Evolutionary conservation across 1,139 yeast genomes (phyloP), one percentile per base, ranked within the genome.

Genomic region (Blastobotrys indianensis): DNA sequence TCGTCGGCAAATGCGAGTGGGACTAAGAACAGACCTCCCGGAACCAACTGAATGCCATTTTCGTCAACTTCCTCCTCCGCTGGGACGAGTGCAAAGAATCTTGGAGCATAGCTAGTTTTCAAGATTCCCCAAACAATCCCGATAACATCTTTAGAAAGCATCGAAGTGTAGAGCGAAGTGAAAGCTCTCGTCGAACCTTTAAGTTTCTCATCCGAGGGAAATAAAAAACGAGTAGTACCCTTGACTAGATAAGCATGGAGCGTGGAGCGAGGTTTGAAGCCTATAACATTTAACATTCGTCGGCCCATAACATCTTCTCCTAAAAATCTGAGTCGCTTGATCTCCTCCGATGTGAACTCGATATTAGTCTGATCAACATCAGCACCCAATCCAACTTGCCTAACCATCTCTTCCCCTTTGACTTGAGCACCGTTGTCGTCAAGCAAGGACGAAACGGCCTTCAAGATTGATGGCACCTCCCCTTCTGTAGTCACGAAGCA

Each of bases 81-180:
- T 0, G 95, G 86, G 42, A 79, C 70, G 49, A 87, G 57, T 0
- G 82, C 77, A 56, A 74, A 83, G 41, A 85, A 54, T 2, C 69
- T 56, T 0, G 96, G 94, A 42, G 73, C 63, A 0, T 87, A 66
- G 51, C 71, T 72, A 41, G 63, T 67, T 49, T 82, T 74, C 5
- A 73, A 58, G 55, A 81, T 76, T 1, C 95, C 90, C 80, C 88
- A 85, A 1, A 84, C 75, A 8, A 92, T 65, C 0, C 85, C 94
- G 55, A 75, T 80, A 57, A 76, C 77, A 3, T 54, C 70, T 25
- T 46, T 42, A 4, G 48, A 58, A 2, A 68, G 59, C 64, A 94
- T 68, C 1, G 82, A 74, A 44, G 77, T 79, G 58, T 79, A 85
- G 7, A 92, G 67, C 0, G 90, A 74, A 1, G 85, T 72, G 58